Evolutionary conservation across 148 eudicot genomes (phyloP), one percentile per base, ranked within the genome.

Genomic region (Pouteria glomerata): DNA sequence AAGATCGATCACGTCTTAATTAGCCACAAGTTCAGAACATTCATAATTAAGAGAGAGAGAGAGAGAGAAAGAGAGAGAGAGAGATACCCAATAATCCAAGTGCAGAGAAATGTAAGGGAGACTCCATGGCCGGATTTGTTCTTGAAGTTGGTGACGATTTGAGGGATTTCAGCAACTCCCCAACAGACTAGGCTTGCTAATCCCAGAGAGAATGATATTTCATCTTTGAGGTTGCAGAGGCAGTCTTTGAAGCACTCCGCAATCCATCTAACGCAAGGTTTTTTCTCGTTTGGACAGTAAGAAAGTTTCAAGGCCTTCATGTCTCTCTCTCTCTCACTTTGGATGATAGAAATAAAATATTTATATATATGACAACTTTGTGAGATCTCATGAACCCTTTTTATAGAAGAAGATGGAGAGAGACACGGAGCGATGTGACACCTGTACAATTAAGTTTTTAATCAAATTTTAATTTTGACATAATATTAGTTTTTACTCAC

Each of bases 91-190:
- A 78, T 12, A 30, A 85, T 41, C 89, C 89, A 85, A 74, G 86
- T 80, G 34, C 72, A 77, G 70, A 85, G 85, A 73, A 85, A 85
- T 72, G 78, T 27, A 14, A 83, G 78, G 23, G 89, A 85, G 42
- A 85, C 83, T 10, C 89, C 89, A 60, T 83, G 84, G 60, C 89
- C 80, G 34, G 86, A 81, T 64, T 85, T 85, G 50, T 82, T 78
- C 3, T 50, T 75, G 69, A 85, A 85, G 73, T 85, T 85, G 52
- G 89, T 85, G 57, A 85, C 72, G 57, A 85, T 85, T 66, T 85
- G 89, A 41, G 89, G 89, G 67, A 85, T 63, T 66, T 85, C 89
- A 19, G 89, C 89, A 14, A 85, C 83, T 0, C 79, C 89, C 89
- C 89, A 85, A 30, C 86, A 82, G 3, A 85, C 11, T n/a, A 85